Evolutionary conservation across 441 rosid genomes (phyloP).

Genomic region (Lepidium campestre): DNA sequence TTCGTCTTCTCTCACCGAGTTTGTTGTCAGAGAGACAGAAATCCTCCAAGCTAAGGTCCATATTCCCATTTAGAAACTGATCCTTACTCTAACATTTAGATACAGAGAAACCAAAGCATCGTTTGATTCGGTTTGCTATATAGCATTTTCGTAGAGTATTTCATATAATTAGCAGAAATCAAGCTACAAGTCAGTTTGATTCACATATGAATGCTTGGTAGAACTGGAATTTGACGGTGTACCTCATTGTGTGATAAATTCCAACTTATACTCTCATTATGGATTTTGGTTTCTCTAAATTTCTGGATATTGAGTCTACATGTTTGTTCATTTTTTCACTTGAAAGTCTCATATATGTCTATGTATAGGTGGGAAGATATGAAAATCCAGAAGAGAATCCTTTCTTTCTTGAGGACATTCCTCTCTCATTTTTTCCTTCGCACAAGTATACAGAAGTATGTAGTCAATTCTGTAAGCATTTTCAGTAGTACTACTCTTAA

Average conservation of each 20-base stretch:
- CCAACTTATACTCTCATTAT: background rate
- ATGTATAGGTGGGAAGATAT: conserved; percentile 61
- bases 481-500: background rate
- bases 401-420: conserved; percentile 63
- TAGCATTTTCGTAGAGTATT: background rate
- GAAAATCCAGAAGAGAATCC: conserved; percentile 77
- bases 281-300: background rate
- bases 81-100: background rate
- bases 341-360: background rate
- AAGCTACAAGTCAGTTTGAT: background rate
- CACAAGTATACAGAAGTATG: conserved; percentile 46
- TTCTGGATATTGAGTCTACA: background rate
- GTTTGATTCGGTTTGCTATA: background rate
- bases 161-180: background rate
- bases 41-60: conserved; percentile 55
- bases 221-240: background rate
- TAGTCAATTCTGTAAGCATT: background rate
- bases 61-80: background rate
- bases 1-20: conserved; percentile 45
- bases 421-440: conserved; percentile 34
- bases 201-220: background rate
- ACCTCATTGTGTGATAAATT: background rate
- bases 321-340: background rate
- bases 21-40: conserved; percentile 53
- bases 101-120: background rate